These are phyloP conservation scores for Penicillium verhagenii DNA, from an alignment of 495 filamentous ascomycete species.

Conservation along the genomic window DNA sequence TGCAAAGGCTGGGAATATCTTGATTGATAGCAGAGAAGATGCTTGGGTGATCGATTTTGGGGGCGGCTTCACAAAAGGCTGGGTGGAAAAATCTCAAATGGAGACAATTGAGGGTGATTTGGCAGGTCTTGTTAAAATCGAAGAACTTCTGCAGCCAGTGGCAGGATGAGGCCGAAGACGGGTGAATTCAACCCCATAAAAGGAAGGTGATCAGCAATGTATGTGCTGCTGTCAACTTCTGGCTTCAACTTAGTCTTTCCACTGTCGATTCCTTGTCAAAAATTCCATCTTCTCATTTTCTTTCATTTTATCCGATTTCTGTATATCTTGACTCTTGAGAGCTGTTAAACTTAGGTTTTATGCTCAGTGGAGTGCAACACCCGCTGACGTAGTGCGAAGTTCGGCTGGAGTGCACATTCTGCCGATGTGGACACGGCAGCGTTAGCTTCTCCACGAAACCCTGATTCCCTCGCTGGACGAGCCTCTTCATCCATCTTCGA, in stretches of 20 bases:
- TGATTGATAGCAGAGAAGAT: slow-evolving; percentile 42
- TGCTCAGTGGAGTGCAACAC: neutral
- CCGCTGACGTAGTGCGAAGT: slow-evolving; percentile 6
- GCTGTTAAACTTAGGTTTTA: neutral
- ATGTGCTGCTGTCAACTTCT: too few species aligned
- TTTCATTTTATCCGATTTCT: neutral
- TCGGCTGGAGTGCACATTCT: neutral
- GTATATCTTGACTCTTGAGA: too few species aligned
- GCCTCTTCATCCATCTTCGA: neutral
- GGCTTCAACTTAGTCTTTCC: too few species aligned
- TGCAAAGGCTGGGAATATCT: slow-evolving; percentile 44
- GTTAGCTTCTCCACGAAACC: neutral
- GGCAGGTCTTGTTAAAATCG: neutral
- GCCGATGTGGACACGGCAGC: neutral
- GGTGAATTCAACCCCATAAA: neutral
- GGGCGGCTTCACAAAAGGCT: slow-evolving; percentile 42
- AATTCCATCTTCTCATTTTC: neutral
- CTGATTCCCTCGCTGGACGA: slow-evolving; percentile 1
- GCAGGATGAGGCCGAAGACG: neutral
- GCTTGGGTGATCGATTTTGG: slow-evolving; percentile 49
- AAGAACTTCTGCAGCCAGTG: too few species aligned
- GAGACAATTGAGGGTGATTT: slow-evolving; percentile 12
- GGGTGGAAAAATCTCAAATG: slow-evolving; percentile 36
- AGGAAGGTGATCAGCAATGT: neutral
- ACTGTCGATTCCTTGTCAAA: too few species aligned